Conservation (phyloP, 2,329 filamentous ascomycete genomes). For the Fusarium abutilonis region DNA sequence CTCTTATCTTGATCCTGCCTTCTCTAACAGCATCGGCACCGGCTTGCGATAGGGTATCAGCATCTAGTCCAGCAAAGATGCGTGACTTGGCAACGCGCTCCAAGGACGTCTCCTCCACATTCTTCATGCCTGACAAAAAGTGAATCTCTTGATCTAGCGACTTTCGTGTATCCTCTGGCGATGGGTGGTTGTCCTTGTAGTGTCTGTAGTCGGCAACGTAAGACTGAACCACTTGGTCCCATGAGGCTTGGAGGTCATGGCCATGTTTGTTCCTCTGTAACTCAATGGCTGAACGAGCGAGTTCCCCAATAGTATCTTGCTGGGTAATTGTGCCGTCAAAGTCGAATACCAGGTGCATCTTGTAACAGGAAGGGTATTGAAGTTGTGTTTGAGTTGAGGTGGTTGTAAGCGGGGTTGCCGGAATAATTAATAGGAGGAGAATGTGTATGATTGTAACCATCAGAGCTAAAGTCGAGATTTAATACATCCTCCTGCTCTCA, state of each 20-base stretch:
- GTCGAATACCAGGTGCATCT: constrained; percentile 63
- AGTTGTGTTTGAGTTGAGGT: neutral
- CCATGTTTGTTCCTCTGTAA: constrained; percentile 45
- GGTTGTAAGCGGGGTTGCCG: constrained; percentile 5
- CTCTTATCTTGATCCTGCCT: constrained; percentile 50
- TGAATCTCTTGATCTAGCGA: constrained; percentile 53
- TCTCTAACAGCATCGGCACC: constrained; percentile 51
- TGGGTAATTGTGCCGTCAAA: constrained; percentile 69
- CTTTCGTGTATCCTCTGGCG: constrained; percentile 48
- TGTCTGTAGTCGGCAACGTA: constrained; percentile 57
- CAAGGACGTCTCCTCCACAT: constrained; percentile 59
- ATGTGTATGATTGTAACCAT: constrained; percentile 20
- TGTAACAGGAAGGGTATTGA: constrained; percentile 4
- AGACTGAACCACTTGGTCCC: constrained; percentile 57
- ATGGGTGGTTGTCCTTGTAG: constrained; percentile 51
- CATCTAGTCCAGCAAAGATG: constrained; percentile 56
- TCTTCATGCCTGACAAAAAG: constrained; percentile 56
- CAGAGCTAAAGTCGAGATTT: neutral
- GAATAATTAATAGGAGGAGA: constrained; percentile 9
- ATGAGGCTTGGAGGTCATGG: constrained; percentile 51
- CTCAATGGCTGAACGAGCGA: constrained; percentile 57
- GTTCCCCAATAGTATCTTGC: constrained; percentile 61
- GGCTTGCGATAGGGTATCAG: constrained; percentile 49
- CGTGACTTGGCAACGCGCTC: constrained; percentile 54
- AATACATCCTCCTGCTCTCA: neutral